phyloP scores from a whole-genome alignment of 441 rosid genomes.

The Raphanus hybrid region DNA sequence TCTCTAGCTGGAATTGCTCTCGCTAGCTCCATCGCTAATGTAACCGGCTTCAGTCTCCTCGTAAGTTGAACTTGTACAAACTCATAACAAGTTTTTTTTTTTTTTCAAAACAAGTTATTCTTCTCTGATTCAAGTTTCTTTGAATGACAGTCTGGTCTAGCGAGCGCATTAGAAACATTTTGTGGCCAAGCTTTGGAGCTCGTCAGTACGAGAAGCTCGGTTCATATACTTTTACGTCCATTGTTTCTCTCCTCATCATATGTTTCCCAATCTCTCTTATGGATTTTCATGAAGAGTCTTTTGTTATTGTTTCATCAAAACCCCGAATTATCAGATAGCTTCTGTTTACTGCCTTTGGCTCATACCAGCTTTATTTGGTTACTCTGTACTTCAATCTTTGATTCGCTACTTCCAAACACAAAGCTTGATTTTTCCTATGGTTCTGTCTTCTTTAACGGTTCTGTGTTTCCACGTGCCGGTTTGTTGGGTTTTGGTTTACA shows the following conservation, averaged over 20 bases:
- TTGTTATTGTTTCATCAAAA: slow-evolving; percentile 55
- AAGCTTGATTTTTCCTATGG: slow-evolving; percentile 55
- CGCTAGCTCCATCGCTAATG: slow-evolving; percentile 36
- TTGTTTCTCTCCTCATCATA: slow-evolving; percentile 47
- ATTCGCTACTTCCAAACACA: slow-evolving; percentile 59
- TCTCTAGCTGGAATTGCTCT: slow-evolving; percentile 37
- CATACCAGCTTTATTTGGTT: slow-evolving; percentile 58
- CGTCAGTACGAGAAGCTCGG: slow-evolving; percentile 53
- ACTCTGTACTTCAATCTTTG: slow-evolving; percentile 50
- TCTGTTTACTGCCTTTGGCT: slow-evolving; percentile 51
- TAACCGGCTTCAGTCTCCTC: slow-evolving; percentile 36
- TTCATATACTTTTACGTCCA: slow-evolving; percentile 50
- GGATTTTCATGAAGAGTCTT: slow-evolving; percentile 57
- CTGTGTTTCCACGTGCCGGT: slow-evolving; percentile 48
- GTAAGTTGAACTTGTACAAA: slow-evolving; percentile 15
- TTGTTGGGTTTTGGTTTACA: slow-evolving; percentile 56
- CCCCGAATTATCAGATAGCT: slow-evolving; percentile 54
- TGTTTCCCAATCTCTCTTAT: slow-evolving; percentile 50
- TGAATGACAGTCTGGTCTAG: slow-evolving; percentile 55
- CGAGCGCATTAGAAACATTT: slow-evolving; percentile 62
- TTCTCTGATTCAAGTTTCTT: neutral
- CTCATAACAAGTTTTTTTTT: neutral
- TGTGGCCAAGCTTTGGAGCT: slow-evolving; percentile 78
- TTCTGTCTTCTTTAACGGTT: slow-evolving; percentile 42
- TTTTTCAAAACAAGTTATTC: neutral